phyloP scores from a whole-genome alignment of 2,329 filamentous ascomycete genomes.

The Aspergillus neotritici region DNA sequence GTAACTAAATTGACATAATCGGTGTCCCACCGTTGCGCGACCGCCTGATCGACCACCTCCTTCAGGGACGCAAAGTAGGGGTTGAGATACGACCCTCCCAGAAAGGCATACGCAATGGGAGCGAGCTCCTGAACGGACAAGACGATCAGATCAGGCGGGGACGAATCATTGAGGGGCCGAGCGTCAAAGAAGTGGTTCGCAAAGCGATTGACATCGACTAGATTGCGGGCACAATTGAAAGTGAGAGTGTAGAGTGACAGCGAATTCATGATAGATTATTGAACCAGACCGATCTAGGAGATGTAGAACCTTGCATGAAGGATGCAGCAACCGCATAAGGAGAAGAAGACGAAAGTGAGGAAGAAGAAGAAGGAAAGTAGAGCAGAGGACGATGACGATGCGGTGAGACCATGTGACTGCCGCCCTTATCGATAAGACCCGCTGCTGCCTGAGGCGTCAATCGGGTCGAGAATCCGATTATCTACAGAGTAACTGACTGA shows the following conservation, averaged over 20 bases:
- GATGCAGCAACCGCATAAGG: neutral
- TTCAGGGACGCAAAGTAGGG: constrained; percentile 70
- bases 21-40: constrained; percentile 41
- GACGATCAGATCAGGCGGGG: constrained; percentile 63
- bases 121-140: constrained; percentile 80
- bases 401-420: constrained; percentile 1
- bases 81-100: constrained; percentile 71
- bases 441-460: no score
- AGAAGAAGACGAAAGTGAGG: neutral
- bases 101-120: constrained; percentile 75
- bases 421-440: constrained; percentile 2
- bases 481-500: no score
- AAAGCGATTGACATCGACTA: constrained; percentile 65
- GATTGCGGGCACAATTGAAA: constrained; percentile 77
- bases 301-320: neutral
- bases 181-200: constrained; percentile 62
- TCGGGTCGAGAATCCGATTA: no score
- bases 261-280: constrained; percentile 35
- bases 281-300: neutral
- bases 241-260: constrained; percentile 74
- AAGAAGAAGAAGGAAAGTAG: no score
- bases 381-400: no score
- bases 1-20: constrained; percentile 66
- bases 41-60: constrained; percentile 66
- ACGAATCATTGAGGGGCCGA: constrained; percentile 40